These are phyloP conservation scores for Colletotrichum eremochloae DNA, from an alignment of 2,329 filamentous ascomycete genomes.

Conservation along the genomic window DNA sequence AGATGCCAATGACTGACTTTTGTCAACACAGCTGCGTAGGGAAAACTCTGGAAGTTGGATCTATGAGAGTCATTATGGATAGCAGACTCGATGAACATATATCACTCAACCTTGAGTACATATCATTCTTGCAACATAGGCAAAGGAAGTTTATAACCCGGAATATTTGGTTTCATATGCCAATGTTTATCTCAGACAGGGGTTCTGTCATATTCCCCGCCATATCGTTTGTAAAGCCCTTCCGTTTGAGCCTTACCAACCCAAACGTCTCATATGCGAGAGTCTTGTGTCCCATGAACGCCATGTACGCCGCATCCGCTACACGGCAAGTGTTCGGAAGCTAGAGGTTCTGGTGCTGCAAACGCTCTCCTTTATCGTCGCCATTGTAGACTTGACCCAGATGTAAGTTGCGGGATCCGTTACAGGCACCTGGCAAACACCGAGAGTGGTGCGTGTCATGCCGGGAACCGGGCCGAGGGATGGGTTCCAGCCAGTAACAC, in stretches of 20 bases:
- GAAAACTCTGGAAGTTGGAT: too few relatives aligned
- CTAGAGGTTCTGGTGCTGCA: neutral
- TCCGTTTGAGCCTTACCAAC: neutral
- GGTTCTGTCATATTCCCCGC: neutral
- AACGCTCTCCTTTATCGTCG: neutral
- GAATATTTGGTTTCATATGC: neutral
- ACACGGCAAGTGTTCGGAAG: neutral
- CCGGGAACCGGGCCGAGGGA: conserved; percentile 53
- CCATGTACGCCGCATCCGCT: too few relatives aligned
- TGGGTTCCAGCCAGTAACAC: conserved; percentile 53
- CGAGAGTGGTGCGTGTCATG: conserved; percentile 52
- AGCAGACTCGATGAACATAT: neutral
- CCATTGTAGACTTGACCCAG: neutral
- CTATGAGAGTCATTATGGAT: neutral
- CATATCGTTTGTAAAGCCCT: neutral
- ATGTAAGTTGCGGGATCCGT: neutral
- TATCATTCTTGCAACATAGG: conserved; percentile 13
- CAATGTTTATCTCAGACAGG: neutral
- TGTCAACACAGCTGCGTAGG: conserved; percentile 8
- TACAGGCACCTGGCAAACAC: conserved; percentile 46
- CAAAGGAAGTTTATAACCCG: neutral
- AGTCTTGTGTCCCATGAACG: neutral
- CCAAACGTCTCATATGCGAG: too few relatives aligned
- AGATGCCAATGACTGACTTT: neutral
- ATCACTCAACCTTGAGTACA: neutral